Conservation (phyloP, 768 basidiomycete genomes). For the Mycena chlorophos region DNA sequence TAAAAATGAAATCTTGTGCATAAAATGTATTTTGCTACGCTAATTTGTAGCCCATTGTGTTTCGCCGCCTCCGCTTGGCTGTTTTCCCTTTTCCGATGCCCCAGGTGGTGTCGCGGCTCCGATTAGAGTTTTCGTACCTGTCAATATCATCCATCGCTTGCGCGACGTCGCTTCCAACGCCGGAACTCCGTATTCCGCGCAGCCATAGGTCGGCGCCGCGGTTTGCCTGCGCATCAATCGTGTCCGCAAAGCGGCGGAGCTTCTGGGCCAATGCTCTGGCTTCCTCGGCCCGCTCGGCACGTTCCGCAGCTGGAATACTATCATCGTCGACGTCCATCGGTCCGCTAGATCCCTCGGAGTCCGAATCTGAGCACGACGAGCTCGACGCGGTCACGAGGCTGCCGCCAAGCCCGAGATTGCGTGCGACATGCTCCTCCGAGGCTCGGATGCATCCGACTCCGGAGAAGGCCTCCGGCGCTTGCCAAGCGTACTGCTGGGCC, state of each 20-base stretch:
- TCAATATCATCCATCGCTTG: background rate
- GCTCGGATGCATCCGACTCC: background rate
- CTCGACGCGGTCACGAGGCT: background rate
- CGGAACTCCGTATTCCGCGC: background rate
- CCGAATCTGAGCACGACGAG: background rate
- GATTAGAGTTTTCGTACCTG: background rate
- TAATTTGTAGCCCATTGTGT: background rate
- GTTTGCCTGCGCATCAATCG: background rate
- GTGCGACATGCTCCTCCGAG: background rate
- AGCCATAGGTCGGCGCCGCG: background rate
- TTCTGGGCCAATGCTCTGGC: background rate
- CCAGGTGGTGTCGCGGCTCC: background rate
- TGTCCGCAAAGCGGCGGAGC: background rate
- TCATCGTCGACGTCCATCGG: background rate
- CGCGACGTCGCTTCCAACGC: background rate
- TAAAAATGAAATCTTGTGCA: background rate
- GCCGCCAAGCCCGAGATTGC: background rate
- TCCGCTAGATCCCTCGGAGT: background rate
- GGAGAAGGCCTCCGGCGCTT: background rate
- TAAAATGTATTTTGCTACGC: background rate
- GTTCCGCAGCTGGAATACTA: background rate
- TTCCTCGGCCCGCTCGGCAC: background rate
- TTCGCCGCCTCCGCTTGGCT: background rate
- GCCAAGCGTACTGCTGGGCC: background rate
- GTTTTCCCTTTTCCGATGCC: background rate